phyloP scores from a whole-genome alignment of 306 rosid genomes.

The Gleditsia sinensis region DNA sequence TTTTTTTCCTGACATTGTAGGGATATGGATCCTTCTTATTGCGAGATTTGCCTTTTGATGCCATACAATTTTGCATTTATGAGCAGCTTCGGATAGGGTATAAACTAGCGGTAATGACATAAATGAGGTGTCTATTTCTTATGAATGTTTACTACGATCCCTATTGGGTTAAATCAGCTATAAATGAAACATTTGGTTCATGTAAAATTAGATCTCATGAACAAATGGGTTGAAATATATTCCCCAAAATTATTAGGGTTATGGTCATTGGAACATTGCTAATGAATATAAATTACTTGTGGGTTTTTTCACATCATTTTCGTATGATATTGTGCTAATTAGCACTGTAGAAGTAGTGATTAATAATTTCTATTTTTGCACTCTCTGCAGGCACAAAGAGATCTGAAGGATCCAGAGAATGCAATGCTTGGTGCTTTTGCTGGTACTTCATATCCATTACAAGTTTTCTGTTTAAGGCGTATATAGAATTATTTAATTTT shows the following conservation, averaged over 20 bases:
- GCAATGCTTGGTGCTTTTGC: constrained; percentile 80
- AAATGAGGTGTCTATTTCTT: constrained; percentile 23
- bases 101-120: constrained; percentile 62
- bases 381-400: constrained; percentile 61
- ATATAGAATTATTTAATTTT: constrained; percentile 12
- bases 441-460: constrained; percentile 41
- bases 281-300: background rate
- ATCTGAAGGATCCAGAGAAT: constrained; percentile 75
- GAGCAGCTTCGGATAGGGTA: constrained; percentile 83
- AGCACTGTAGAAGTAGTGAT: background rate
- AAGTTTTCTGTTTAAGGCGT: constrained; percentile 19
- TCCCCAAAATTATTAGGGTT: background rate
- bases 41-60: constrained; percentile 90
- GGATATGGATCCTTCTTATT: constrained; percentile 79
- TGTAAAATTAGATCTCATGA: background rate
- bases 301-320: background rate
- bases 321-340: constrained; percentile 6
- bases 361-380: constrained; percentile 17
- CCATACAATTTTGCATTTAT: constrained; percentile 73
- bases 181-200: constrained; percentile 1
- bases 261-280: background rate
- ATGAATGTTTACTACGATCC: constrained; percentile 10
- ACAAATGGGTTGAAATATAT: constrained; percentile 1
- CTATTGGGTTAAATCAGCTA: background rate
- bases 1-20: constrained; percentile 42